Evolutionary conservation across 2,329 filamentous ascomycete species (phyloP).

Genomic region (Nothopassalora personata): DNA sequence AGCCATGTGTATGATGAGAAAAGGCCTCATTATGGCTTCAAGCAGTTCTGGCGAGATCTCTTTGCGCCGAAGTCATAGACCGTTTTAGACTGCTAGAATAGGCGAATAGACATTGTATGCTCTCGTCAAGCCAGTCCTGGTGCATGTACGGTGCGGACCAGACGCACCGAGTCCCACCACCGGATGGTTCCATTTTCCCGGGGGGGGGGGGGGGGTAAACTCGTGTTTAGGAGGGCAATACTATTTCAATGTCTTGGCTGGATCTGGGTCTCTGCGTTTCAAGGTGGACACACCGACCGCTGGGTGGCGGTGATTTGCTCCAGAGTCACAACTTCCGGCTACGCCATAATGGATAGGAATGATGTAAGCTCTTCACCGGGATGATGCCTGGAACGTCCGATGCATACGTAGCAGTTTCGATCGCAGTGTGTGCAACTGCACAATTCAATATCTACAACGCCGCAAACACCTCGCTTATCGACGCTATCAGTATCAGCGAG

Average conservation of each 20-base stretch:
- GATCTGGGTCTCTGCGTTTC: too few species aligned
- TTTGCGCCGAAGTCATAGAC: constrained; percentile 40
- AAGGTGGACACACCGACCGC: too few species aligned
- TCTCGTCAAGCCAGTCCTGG: too few species aligned
- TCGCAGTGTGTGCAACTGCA: neutral
- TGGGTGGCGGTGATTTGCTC: too few species aligned
- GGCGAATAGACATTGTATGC: neutral
- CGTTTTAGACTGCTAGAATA: neutral
- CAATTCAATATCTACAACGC: neutral
- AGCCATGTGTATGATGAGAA: constrained; percentile 68
- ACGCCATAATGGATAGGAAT: neutral
- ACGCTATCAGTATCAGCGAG: neutral
- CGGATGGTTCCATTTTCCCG: too few species aligned
- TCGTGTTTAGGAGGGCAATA: too few species aligned
- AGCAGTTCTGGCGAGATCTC: constrained; percentile 83
- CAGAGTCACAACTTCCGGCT: neutral
- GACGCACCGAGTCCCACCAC: too few species aligned
- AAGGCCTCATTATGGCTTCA: constrained; percentile 74
- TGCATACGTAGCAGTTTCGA: neutral
- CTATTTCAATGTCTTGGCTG: too few species aligned
- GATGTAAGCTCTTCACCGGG: neutral
- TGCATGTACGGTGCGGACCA: neutral
- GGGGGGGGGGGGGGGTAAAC: too few species aligned
- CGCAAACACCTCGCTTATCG: neutral
- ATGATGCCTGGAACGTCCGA: neutral